Percentiles rank a stretch among this genome's conserved stretches.
Evolutionary conservation across 2,329 filamentous ascomycete genomes (phyloP).

Genomic region (Venturia oleaginea): DNA sequence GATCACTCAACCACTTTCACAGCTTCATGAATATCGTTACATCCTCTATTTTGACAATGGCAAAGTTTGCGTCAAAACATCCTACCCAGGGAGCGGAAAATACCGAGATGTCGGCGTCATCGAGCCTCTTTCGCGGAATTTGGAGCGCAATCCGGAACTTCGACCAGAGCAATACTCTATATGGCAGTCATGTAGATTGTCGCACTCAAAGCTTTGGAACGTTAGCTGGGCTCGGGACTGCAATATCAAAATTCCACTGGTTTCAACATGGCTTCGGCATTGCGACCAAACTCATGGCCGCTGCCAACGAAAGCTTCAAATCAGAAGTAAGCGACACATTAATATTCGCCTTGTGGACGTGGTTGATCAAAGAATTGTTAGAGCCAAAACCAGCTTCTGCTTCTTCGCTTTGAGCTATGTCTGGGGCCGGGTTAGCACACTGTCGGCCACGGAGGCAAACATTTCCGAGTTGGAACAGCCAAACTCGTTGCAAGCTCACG

Average conservation of each 20-base stretch:
- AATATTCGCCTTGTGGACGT: background rate
- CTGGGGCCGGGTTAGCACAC: background rate
- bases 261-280: background rate
- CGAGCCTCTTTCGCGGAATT: background rate
- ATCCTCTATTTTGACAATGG: background rate
- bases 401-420: conserved; percentile 3
- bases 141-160: background rate
- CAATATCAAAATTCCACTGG: background rate
- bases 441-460: background rate
- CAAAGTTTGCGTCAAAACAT: background rate
- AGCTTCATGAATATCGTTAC: background rate
- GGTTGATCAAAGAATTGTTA: background rate
- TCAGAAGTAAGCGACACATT: background rate
- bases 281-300: background rate
- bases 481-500: background rate
- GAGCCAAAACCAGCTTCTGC: background rate
- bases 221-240: background rate
- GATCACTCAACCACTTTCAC: background rate
- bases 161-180: background rate
- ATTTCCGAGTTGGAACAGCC: background rate
- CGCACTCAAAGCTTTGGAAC: background rate
- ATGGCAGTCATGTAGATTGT: background rate
- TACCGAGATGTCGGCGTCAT: background rate
- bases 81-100: background rate
- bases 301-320: background rate